Evolutionary conservation across 2,329 filamentous ascomycete genomes (phyloP).

Genomic region (Botryotinia calthae): DNA sequence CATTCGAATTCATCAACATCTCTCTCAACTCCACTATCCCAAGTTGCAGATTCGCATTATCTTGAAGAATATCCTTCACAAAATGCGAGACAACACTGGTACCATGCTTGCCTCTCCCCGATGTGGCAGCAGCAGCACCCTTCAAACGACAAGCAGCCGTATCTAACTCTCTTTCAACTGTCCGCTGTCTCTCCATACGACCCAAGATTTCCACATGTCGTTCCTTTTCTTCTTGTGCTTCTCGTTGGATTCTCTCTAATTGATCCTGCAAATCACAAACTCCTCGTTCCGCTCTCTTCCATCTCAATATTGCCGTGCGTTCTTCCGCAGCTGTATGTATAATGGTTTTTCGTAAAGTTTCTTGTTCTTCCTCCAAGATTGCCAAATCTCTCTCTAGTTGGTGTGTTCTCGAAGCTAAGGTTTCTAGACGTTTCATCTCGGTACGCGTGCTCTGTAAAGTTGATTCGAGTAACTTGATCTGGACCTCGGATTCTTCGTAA

Average conservation of each 20-base stretch:
- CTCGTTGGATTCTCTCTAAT: slow-evolving; percentile 82
- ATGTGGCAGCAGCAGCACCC: slow-evolving; percentile 64
- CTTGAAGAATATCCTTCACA: slow-evolving; percentile 89
- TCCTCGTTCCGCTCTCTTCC: slow-evolving; percentile 79
- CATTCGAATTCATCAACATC: slow-evolving; percentile 86
- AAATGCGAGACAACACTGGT: slow-evolving; percentile 87
- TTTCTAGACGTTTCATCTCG: slow-evolving; percentile 71
- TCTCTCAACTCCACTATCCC: slow-evolving; percentile 89
- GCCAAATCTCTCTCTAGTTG: slow-evolving; percentile 78
- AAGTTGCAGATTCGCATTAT: slow-evolving; percentile 90
- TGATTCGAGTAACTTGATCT: slow-evolving; percentile 73
- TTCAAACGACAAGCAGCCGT: slow-evolving; percentile 78
- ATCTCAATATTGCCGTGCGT: slow-evolving; percentile 74
- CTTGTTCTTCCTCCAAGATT: slow-evolving; percentile 79
- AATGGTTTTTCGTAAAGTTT: slow-evolving; percentile 65
- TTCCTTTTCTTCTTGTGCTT: slow-evolving; percentile 75
- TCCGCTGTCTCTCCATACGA: slow-evolving; percentile 79
- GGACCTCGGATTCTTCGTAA: slow-evolving; percentile 76
- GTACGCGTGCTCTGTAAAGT: slow-evolving; percentile 75
- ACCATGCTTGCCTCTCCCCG: slow-evolving; percentile 55
- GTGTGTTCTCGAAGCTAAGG: slow-evolving; percentile 69
- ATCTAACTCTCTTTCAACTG: slow-evolving; percentile 78
- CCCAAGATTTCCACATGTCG: slow-evolving; percentile 77
- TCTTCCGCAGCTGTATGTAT: slow-evolving; percentile 69
- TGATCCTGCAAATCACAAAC: slow-evolving; percentile 80